Conservation (phyloP, 345 rosid genomes). For the Boechera stricta region DNA sequence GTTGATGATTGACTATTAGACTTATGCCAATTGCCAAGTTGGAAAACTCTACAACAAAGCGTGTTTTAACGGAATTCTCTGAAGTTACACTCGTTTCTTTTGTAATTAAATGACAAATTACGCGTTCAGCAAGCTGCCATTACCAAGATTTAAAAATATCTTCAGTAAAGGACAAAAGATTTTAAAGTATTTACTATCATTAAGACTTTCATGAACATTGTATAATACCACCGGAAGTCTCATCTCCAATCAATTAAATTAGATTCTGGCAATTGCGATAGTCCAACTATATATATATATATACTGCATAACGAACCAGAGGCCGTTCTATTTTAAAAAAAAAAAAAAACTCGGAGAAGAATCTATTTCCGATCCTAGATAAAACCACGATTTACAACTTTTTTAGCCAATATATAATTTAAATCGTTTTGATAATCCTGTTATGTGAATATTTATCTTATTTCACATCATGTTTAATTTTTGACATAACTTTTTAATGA, state of each 20-base stretch:
- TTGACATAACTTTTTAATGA: no score
- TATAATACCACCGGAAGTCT: not conserved
- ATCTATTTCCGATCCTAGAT: no score
- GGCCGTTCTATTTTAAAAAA: no score
- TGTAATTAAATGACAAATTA: slow-evolving; percentile 24
- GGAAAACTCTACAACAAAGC: slow-evolving; percentile 9
- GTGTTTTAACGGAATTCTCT: slow-evolving; percentile 19
- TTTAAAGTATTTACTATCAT: slow-evolving; percentile 18
- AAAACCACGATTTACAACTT: no score
- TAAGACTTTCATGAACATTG: slow-evolving; percentile 20
- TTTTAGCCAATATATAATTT: no score
- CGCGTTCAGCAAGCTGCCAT: slow-evolving; percentile 24
- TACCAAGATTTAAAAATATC: not conserved
- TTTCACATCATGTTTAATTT: no score
- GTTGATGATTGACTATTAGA: slow-evolving; percentile 1
- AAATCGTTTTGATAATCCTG: no score
- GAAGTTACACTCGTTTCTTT: slow-evolving; percentile 10
- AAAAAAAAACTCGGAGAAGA: no score
- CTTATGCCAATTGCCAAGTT: slow-evolving; percentile 1
- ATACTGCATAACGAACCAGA: no score
- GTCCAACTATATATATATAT: not conserved
- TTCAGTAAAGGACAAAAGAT: slow-evolving; percentile 18
- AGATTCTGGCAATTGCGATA: not conserved
- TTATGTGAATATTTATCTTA: no score
- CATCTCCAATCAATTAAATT: not conserved